Conservation (phyloP, 2,329 filamentous ascomycete species). For the Madurella mycetomatis region DNA sequence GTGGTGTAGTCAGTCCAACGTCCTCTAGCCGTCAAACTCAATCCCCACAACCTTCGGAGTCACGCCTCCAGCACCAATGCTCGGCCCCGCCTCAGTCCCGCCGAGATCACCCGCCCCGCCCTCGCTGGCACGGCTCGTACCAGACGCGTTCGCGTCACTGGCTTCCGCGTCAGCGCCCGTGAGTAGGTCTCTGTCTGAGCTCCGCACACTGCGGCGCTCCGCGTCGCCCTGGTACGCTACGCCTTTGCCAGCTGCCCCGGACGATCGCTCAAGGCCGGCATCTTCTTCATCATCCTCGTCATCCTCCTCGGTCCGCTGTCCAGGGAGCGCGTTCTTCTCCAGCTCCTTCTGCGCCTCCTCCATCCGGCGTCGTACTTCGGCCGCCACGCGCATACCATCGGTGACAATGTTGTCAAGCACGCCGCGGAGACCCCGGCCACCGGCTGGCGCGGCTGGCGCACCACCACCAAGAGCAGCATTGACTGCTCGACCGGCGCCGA, state of each 20-base stretch:
- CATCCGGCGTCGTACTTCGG: constrained; percentile 86
- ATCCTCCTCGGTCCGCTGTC: constrained; percentile 62
- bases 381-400: constrained; percentile 93
- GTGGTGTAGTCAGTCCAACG: constrained; percentile 16
- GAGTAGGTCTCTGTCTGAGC: constrained; percentile 65
- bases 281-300: constrained; percentile 22
- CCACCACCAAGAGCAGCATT: constrained; percentile 37
- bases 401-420: constrained; percentile 97
- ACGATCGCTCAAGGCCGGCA: constrained; percentile 25
- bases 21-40: constrained; percentile 29
- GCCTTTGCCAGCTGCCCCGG: background rate
- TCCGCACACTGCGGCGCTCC: constrained; percentile 60
- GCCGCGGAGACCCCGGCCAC: constrained; percentile 72
- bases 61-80: constrained; percentile 12
- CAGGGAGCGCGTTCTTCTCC: constrained; percentile 71
- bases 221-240: constrained; percentile 49
- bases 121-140: constrained; percentile 3
- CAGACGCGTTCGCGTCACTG: constrained; percentile 21
- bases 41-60: constrained; percentile 25
- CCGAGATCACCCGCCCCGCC: constrained; percentile 9
- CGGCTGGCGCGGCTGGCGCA: constrained; percentile 38
- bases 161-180: constrained; percentile 71
- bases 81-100: constrained; percentile 27
- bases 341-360: constrained; percentile 92
- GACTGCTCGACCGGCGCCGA: constrained; percentile 44